phyloP scores from a whole-genome alignment of 2,329 filamentous ascomycete genomes.

The Claviceps arundinis region DNA sequence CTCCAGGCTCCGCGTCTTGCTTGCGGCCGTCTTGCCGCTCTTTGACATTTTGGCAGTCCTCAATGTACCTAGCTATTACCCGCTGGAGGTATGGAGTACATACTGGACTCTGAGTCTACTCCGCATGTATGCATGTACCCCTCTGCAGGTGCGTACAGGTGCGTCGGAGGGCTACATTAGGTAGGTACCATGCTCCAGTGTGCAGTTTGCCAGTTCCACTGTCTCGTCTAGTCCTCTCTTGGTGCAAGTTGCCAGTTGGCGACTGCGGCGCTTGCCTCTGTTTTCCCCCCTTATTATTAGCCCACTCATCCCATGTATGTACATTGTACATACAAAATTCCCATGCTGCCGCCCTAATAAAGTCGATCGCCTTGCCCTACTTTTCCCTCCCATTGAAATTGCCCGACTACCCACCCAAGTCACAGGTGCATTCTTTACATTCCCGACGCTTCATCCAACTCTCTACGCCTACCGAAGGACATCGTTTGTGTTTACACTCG shows the following conservation, averaged over 20 bases:
- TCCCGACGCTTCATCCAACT: background rate
- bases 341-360: background rate
- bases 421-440: background rate
- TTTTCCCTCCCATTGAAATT: background rate
- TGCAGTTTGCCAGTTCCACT: background rate
- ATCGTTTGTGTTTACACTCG: background rate
- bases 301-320: slow-evolving; percentile 6
- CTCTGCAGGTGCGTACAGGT: too few relatives aligned
- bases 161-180: too few relatives aligned
- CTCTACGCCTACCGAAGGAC: slow-evolving; percentile 1
- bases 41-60: too few relatives aligned
- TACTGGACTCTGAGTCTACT: too few relatives aligned
- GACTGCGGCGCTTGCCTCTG: slow-evolving; percentile 3
- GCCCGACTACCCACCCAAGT: background rate
- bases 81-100: too few relatives aligned
- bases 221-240: background rate
- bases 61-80: too few relatives aligned
- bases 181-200: background rate
- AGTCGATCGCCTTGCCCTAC: background rate
- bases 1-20: background rate
- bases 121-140: too few relatives aligned
- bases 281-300: background rate
- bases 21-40: background rate
- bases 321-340: slow-evolving; percentile 2
- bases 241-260: background rate